Evolutionary conservation across 164 flowering plant genomes (phyloP).

Genomic region (Sextonia rubra): DNA sequence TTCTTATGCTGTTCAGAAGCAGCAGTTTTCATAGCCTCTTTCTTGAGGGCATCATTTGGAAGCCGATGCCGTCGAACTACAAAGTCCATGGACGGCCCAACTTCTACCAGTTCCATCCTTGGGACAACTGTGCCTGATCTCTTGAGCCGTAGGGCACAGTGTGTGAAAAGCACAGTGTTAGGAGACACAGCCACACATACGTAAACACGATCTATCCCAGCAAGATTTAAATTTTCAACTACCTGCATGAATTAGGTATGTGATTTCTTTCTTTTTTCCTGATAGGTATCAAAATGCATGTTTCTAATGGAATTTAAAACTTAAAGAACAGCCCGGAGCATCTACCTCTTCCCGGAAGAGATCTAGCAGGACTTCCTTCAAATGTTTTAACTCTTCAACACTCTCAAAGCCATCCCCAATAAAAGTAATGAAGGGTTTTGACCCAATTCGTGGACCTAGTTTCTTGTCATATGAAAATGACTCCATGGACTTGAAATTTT

Average conservation of each 20-base stretch:
- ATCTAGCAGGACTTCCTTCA: slow-evolving; percentile 87
- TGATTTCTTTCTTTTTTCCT: background rate
- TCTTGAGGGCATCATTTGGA: slow-evolving; percentile 64
- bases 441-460: slow-evolving; percentile 62
- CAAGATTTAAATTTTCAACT: slow-evolving; percentile 74
- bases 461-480: slow-evolving; percentile 72
- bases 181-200: slow-evolving; percentile 76
- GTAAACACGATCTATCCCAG: slow-evolving; percentile 75
- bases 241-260: slow-evolving; percentile 43
- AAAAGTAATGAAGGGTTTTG: slow-evolving; percentile 83
- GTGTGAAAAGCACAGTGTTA: slow-evolving; percentile 63
- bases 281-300: background rate
- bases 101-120: slow-evolving; percentile 81
- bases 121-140: slow-evolving; percentile 85
- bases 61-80: slow-evolving; percentile 84
- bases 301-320: background rate
- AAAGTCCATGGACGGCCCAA: slow-evolving; percentile 96
- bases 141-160: slow-evolving; percentile 80
- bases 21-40: slow-evolving; percentile 72
- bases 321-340: slow-evolving; percentile 3
- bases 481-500: slow-evolving; percentile 62
- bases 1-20: slow-evolving; percentile 66
- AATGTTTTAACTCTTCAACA: slow-evolving; percentile 74
- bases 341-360: slow-evolving; percentile 79
- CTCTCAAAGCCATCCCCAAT: slow-evolving; percentile 89